Conservation (phyloP, 768 basidiomycete species). For the Tulasnella sp. region DNA sequence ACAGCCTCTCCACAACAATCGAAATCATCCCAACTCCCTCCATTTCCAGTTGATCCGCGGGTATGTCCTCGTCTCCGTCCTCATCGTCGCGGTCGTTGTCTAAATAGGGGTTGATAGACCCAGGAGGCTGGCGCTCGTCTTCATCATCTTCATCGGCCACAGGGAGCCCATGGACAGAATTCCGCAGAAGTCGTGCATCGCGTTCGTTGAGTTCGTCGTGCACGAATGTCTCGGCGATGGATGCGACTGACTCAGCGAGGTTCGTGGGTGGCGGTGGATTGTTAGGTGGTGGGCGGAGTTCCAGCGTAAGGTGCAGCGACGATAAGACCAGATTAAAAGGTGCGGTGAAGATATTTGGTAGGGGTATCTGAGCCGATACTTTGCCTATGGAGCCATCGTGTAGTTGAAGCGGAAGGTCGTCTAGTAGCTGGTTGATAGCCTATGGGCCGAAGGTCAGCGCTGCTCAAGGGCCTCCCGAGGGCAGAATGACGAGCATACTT, state of each 20-base stretch:
- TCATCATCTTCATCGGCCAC: slow-evolving; percentile 31
- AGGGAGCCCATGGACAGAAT: slow-evolving; percentile 58
- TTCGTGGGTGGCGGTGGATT: slow-evolving; percentile 37
- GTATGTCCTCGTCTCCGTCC: not conserved
- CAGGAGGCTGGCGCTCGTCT: slow-evolving; percentile 41
- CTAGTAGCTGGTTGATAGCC: slow-evolving; percentile 74
- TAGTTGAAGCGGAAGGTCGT: slow-evolving; percentile 62
- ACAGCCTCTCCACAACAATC: slow-evolving; percentile 69
- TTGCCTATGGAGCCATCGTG: slow-evolving; percentile 69
- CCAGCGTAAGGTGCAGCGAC: slow-evolving; percentile 63
- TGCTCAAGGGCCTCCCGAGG: slow-evolving; percentile 21
- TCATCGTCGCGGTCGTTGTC: slow-evolving; percentile 55
- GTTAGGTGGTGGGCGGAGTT: slow-evolving; percentile 40
- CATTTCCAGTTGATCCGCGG: slow-evolving; percentile 26
- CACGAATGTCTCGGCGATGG: slow-evolving; percentile 82
- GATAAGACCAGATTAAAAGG: slow-evolving; percentile 66
- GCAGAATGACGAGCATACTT: slow-evolving; percentile 49
- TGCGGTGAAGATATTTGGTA: slow-evolving; percentile 78
- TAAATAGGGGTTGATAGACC: slow-evolving; percentile 60
- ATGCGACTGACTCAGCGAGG: slow-evolving; percentile 73
- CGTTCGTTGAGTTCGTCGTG: slow-evolving; percentile 70
- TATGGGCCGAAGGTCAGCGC: slow-evolving; percentile 37
- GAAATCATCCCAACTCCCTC: slow-evolving; percentile 75
- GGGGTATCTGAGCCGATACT: slow-evolving; percentile 75
- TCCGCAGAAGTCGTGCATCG: slow-evolving; percentile 67